phyloP scores from a whole-genome alignment of 495 filamentous ascomycete species.

The Paragyromitra xinjiangensis region DNA sequence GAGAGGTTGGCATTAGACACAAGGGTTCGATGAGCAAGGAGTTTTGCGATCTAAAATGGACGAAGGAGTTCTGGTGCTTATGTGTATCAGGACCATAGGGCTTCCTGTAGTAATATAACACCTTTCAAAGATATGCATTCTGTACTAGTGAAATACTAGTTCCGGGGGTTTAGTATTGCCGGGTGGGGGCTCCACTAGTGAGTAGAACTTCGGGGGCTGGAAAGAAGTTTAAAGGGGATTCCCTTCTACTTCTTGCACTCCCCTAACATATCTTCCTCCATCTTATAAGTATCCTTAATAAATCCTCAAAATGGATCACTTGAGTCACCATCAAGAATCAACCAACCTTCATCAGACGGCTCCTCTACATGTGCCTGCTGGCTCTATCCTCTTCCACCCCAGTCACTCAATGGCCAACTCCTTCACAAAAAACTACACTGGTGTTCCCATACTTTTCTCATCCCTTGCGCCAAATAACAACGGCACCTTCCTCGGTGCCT shows the following conservation, averaged over 20 bases:
- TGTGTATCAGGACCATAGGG: not conserved
- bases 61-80: not conserved
- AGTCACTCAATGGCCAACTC: not conserved
- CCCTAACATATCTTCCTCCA: not conserved
- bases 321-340: not conserved
- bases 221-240: not conserved
- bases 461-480: not conserved
- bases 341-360: not conserved
- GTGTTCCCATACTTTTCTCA: not conserved
- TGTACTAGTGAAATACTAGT: not conserved
- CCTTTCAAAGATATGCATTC: conserved; percentile 5
- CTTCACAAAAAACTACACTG: not conserved
- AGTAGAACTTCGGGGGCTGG: not conserved
- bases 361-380: not conserved
- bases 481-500: not conserved
- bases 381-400: not conserved
- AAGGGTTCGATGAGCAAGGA: conserved; percentile 61
- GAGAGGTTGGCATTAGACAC: conserved; percentile 74
- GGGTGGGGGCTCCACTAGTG: not conserved
- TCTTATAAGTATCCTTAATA: not conserved
- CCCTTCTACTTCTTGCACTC: not conserved
- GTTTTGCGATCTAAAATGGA: not conserved
- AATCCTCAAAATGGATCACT: not conserved
- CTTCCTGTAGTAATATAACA: not conserved
- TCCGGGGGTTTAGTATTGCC: not conserved